Evolutionary conservation across 2,329 filamentous ascomycete species (phyloP), one percentile per base, ranked within the genome.

Genomic region (Colletotrichum nymphaeae): DNA sequence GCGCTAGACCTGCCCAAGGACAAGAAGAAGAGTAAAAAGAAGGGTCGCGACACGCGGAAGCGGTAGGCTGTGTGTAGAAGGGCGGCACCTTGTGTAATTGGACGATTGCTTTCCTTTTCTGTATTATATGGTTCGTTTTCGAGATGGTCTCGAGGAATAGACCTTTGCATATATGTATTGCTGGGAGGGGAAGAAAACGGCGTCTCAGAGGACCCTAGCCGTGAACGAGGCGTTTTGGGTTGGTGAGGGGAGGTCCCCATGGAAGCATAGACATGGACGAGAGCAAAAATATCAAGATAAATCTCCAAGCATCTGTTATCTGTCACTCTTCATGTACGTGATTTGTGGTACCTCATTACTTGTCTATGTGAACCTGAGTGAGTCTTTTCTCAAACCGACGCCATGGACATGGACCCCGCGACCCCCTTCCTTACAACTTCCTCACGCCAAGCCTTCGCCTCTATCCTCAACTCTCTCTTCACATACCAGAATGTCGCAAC

Each of bases 1-100:
- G 86, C 89, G 63, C 81, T 93, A 69, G 91, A 93, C 75, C 79
- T 93, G 35, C 91, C 91, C 5, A 90, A 87, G 82, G 91, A 93
- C 77, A 91, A 89, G 81, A 92, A 90, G 80, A 91, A 88, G 81
- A 86, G 86, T 46, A 92, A 89, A 81, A 90, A 86, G 80, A 87
- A 84, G 78, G 89, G 89, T 64, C 90, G 88, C 75, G 89, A 91
- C 73, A 89, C 84, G 53, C 83, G 89, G 73, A 90, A 90, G 79
- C 82, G 86, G 53, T 87, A 78, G 55, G 19, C 16, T 19, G 37
- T 42, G 14, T 42, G 37, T 42, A 5, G 37, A 14, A 42, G 37
- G 37, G 16, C 37, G 37, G 2, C 37, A 35, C 24, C 49, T 11
- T n/a, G 24, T 32, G 28, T 64, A 30, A 24, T 55, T 55, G 32